Conservation (phyloP, 257 asterid species). For the Striga asiatica region DNA sequence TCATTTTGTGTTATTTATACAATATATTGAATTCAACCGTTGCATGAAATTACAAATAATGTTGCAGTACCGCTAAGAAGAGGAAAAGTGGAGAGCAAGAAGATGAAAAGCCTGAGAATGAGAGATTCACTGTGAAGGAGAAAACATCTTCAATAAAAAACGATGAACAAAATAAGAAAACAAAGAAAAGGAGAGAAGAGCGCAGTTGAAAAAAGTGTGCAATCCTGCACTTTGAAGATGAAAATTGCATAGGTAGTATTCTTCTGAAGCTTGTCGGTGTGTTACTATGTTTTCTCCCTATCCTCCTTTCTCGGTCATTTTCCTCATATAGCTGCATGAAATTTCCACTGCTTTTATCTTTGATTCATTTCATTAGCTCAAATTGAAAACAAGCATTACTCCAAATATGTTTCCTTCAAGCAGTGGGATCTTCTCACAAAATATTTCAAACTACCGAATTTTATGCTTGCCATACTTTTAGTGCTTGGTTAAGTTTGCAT, state of each 20-base stretch:
- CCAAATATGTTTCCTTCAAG: no score
- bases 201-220: slow-evolving; percentile 17
- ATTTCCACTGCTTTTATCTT: no score
- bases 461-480: no score
- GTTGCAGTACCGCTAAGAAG: slow-evolving; percentile 32
- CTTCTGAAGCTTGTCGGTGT: not conserved
- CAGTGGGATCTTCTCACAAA: no score
- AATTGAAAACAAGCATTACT: no score
- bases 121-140: slow-evolving; percentile 13
- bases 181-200: slow-evolving; percentile 29
- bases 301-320: not conserved
- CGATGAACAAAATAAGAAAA: slow-evolving; percentile 23
- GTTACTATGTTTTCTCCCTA: not conserved
- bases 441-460: no score
- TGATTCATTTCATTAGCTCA: no score
- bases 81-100: slow-evolving; percentile 17
- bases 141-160: slow-evolving; percentile 11
- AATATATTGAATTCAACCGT: not conserved
- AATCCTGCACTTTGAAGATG: not conserved
- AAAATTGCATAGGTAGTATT: slow-evolving; percentile 5
- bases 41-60: slow-evolving; percentile 7
- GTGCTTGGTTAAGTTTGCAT: no score
- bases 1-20: not conserved
- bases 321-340: not conserved
- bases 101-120: slow-evolving; percentile 12